Evolutionary conservation across 106 monocot species (phyloP), one percentile per base, ranked within the genome.

Genomic region (Acanthochlamys bracteata): DNA sequence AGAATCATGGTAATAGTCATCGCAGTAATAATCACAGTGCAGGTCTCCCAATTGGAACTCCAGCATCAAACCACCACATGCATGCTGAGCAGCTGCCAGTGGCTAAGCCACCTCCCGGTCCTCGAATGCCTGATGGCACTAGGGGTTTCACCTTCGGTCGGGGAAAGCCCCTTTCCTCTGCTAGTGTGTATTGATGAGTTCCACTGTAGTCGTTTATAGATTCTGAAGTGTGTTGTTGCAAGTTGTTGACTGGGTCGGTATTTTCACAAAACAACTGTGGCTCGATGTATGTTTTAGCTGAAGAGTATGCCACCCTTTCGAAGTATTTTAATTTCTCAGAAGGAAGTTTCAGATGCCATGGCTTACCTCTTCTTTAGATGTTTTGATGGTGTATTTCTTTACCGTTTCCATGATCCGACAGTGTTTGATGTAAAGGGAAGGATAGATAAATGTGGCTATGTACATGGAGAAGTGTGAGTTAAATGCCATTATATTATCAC

Each of bases 51-150:
- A 47, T 71, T 14, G 86, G 85, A 49, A 81, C 76, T 25, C 75
- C 83, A 23, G 78, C 80, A 0, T 56, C 73, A 0, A 42, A 45
- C 51, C 58, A 79, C 51, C 55, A 66, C 0, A 16, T 56, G 42
- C 78, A 65, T 24, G 15, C 9, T 7, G 81, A 82, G 60, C 77
- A 74, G 20, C 10, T 69, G 17, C 57, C 56, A 9, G 57, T 63
- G 39, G 58, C 71, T 39, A 90, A 80, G 59, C 88, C 66, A 39
- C 85, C 90, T 26, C 90, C 80, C 3, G 90, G 82, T 0, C 90
- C 90, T 10, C 75, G 90, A 16, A 90, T 90, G 90, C 90, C 90
- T 25, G 83, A 90, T 64, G 90, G 90, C 40, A 90, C 90, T 0
- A 77, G 71, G 55, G 90, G 90, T 24, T 90, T 91, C 66, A 74